Evolutionary conservation across 23 red algal species (phyloP), one percentile per base, ranked within the genome.

Genomic region (Chondrus crispus): DNA sequence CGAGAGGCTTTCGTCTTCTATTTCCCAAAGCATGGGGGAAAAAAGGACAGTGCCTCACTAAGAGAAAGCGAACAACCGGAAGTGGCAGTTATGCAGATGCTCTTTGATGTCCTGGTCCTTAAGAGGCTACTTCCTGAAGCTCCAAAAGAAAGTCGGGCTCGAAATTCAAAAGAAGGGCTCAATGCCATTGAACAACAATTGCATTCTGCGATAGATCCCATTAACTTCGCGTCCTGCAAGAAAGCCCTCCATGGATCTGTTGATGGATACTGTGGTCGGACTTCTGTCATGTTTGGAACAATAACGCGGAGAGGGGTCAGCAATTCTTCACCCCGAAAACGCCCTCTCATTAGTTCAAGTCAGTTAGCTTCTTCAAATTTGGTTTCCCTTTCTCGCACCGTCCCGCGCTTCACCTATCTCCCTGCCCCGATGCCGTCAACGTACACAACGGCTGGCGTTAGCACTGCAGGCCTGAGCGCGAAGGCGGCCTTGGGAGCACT

Each of bases 341-440:
- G 46, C 6, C 33, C 79, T 41, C 62, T 49, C 18, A 49, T 52
- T 44, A 37, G 22, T 32, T 26, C 77, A 42, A 84, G 49, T 68
- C 28, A 19, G 20, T 46, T 71, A n/a, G 38, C 89, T 39, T 73
- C 89, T 0, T 55, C 73, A 54, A 92, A 92, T 26, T 58, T 94
- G 1, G 81, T 94, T 38, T 37, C 83, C 9, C 53, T 94, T 46
- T 51, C 92, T 8, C 69, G 55, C 35, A 76, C 92, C 47, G 92
- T 87, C 36, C 83, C 82, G 19, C 92, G 92, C 18, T 88, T 94
- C 70, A 87, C 81, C 28, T 94, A 94, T 46, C 82, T 94, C 10
- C 92, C 92, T 11, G 92, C 92, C 39, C 92, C 92, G 32, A 87
- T 94, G 92, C 92, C 92, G n/a, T 94, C 92, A 42, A 82, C 92